These are phyloP conservation scores for Yamadazyma spencermartinsiae DNA, from an alignment of 1,139 yeast species.

Conservation along the genomic window DNA sequence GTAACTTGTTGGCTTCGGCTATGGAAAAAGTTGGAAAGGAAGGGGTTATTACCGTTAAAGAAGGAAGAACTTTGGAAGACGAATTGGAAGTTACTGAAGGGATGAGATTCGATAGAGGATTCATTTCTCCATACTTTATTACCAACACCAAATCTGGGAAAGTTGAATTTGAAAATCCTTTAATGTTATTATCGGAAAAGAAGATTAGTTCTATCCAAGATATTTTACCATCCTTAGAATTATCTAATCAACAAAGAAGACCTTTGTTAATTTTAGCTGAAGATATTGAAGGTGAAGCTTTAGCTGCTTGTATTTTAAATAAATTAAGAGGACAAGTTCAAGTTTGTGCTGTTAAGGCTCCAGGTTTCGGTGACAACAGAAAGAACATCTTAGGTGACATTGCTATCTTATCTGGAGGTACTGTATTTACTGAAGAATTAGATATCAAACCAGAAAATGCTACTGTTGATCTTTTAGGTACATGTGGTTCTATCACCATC, in stretches of 20 bases:
- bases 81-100: constrained; percentile 98
- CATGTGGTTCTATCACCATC: constrained; percentile 89
- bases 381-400: constrained; percentile 97
- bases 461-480: constrained; percentile 87
- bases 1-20: constrained; percentile 90
- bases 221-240: constrained; percentile 89
- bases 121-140: constrained; percentile 96
- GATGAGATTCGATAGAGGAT: constrained; percentile 99
- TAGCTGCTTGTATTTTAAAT: constrained; percentile 98
- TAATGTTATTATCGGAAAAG: constrained; percentile 88
- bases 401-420: constrained; percentile 96
- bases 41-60: constrained; percentile 97
- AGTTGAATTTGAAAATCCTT: constrained; percentile 96
- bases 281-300: constrained; percentile 97
- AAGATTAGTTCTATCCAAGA: constrained; percentile 92
- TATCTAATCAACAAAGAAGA: constrained; percentile 93
- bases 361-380: constrained; percentile 99
- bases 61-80: constrained; percentile 95
- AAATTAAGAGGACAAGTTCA: constrained; percentile 99
- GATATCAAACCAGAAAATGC: constrained; percentile 98
- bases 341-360: constrained; percentile 98
- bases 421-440: constrained; percentile 97
- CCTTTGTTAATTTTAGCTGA: constrained; percentile 95
- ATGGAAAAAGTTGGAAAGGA: constrained; percentile 99
- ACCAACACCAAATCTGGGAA: constrained; percentile 96